Percentiles rank a stretch among this genome's conserved stretches.
Evolutionary conservation across 345 rosid species (phyloP).

Genomic region (Aurinia saxatilis): DNA sequence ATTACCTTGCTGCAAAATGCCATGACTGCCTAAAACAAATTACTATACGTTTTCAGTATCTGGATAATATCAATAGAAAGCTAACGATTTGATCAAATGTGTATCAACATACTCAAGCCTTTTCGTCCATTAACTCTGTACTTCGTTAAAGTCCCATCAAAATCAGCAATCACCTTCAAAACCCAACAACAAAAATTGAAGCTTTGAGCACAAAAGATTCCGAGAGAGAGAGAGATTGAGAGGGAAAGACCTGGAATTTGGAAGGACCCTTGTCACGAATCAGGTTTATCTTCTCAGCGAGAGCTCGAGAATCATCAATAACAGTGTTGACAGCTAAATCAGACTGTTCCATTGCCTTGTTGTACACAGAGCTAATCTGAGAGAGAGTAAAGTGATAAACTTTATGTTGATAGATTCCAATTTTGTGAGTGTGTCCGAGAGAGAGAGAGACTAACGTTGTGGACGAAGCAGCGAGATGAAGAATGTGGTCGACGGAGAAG

Average conservation of each 20-base stretch:
- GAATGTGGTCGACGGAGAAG: neutral
- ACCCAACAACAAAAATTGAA: neutral
- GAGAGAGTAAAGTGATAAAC: neutral
- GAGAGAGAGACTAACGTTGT: neutral
- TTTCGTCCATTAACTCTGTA: conserved; percentile 54
- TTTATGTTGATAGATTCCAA: neutral
- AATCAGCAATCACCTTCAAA: conserved; percentile 55
- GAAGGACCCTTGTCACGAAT: conserved; percentile 61
- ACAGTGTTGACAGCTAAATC: conserved; percentile 32
- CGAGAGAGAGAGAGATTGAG: neutral
- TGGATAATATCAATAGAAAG: neutral
- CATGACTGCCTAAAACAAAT: conserved; percentile 59
- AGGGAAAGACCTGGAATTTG: conserved; percentile 63
- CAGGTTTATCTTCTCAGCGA: conserved; percentile 41
- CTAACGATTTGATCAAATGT: neutral
- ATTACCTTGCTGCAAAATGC: conserved; percentile 74
- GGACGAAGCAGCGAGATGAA: neutral
- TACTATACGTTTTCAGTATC: neutral
- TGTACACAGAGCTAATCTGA: conserved; percentile 16
- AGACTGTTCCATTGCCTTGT: conserved; percentile 24
- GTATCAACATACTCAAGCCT: conserved; percentile 50
- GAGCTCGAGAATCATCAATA: conserved; percentile 33
- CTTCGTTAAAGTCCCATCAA: conserved; percentile 72
- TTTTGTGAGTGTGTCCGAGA: neutral
- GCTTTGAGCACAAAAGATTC: neutral